These are phyloP conservation scores for Arabidopsis arenosa DNA, from an alignment of 345 rosid species.

Conservation along the genomic window DNA sequence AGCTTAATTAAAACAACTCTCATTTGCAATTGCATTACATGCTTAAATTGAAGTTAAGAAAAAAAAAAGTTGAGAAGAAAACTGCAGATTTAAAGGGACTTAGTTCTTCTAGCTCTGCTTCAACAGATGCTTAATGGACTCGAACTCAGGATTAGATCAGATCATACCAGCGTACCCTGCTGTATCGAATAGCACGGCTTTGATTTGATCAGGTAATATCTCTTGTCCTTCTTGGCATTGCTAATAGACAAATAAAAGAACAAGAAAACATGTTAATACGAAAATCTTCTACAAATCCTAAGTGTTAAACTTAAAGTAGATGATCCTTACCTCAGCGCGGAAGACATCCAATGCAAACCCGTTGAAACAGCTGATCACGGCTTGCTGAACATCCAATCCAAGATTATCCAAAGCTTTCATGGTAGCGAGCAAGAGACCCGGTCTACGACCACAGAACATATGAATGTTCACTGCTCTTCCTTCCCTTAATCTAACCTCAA, in stretches of 20 bases:
- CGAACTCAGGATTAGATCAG: not conserved
- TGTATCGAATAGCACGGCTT: constrained; percentile 85
- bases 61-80: constrained; percentile 24
- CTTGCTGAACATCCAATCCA: constrained; percentile 93
- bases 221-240: constrained; percentile 94
- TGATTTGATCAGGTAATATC: constrained; percentile 84
- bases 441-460: constrained; percentile 94
- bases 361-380: constrained; percentile 95
- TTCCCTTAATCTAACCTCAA: constrained; percentile 93
- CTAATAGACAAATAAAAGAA: constrained; percentile 44
- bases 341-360: constrained; percentile 94
- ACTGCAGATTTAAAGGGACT: constrained; percentile 15
- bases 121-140: constrained; percentile 27
- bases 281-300: not conserved
- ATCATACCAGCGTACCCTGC: constrained; percentile 73
- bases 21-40: constrained; percentile 32
- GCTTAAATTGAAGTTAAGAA: constrained; percentile 21
- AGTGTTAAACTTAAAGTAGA: not conserved
- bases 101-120: constrained; percentile 35
- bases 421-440: constrained; percentile 86
- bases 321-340: constrained; percentile 77
- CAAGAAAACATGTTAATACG: not conserved
- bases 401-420: constrained; percentile 94
- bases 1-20: constrained; percentile 1
- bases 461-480: constrained; percentile 98